phyloP scores from a whole-genome alignment of 78 protist genomes.

The Anaeramoeba ignava region DNA sequence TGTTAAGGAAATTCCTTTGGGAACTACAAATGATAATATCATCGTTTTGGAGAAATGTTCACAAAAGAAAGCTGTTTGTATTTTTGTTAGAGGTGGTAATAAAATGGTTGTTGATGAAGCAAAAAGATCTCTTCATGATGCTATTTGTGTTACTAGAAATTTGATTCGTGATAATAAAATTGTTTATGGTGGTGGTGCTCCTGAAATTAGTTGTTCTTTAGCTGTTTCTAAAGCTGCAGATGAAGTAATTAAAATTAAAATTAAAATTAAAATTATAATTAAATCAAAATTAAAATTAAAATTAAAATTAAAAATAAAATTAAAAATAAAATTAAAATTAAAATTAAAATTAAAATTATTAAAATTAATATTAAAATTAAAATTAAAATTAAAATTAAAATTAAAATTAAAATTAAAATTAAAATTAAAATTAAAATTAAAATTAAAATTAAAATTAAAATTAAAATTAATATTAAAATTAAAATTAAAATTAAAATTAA shows the following conservation, averaged over 20 bases:
- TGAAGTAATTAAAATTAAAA: neutral
- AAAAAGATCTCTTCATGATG: conserved; percentile 97
- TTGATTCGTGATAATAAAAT: conserved; percentile 85
- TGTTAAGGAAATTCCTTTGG: conserved; percentile 85
- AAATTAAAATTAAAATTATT: too few species aligned
- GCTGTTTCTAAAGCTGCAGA: conserved; percentile 70
- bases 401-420: too few species aligned
- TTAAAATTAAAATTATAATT: too few species aligned
- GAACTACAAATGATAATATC: conserved; percentile 92
- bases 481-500: too few species aligned
- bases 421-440: too few species aligned
- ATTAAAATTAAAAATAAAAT: too few species aligned
- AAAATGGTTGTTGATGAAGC: conserved; percentile 96
- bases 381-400: too few species aligned
- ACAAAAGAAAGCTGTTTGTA: conserved; percentile 89
- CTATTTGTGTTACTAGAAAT: conserved; percentile 94
- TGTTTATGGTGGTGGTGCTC: conserved; percentile 61
- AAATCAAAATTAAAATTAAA: too few species aligned
- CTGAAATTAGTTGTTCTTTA: conserved; percentile 85
- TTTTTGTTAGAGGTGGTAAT: conserved; percentile 98
- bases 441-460: too few species aligned
- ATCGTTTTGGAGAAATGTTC: conserved; percentile 90
- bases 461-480: too few species aligned
- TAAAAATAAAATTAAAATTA: too few species aligned
- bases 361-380: too few species aligned